Evolutionary conservation across 176 grass and related monocot genomes (phyloP).

Genomic region (Triticum dicoccoides): DNA sequence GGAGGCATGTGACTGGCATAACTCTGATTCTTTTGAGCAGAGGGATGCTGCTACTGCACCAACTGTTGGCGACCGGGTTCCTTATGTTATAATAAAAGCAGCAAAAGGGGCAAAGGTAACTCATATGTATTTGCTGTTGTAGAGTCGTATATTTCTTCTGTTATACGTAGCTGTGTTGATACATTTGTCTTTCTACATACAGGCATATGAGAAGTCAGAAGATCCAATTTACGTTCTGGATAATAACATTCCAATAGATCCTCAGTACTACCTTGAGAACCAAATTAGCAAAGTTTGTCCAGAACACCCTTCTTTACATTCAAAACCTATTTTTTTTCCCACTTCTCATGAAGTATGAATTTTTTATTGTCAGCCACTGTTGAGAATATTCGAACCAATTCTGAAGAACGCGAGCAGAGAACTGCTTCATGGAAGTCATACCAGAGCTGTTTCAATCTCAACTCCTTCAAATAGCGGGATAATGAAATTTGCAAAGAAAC

Average conservation of each 20-base stretch:
- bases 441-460: slow-evolving; percentile 90
- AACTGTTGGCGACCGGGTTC: slow-evolving; percentile 95
- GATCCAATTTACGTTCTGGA: slow-evolving; percentile 99
- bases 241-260: slow-evolving; percentile 97
- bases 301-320: slow-evolving; percentile 6
- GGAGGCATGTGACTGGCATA: not conserved
- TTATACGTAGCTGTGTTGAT: slow-evolving; percentile 24
- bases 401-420: slow-evolving; percentile 95
- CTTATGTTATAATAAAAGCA: slow-evolving; percentile 98
- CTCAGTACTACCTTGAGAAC: slow-evolving; percentile 97
- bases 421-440: slow-evolving; percentile 97
- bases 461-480: slow-evolving; percentile 97
- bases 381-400: slow-evolving; percentile 98
- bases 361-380: slow-evolving; percentile 59
- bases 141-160: not conserved
- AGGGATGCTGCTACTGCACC: slow-evolving; percentile 96
- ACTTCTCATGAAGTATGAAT: not conserved
- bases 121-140: not conserved
- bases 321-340: not conserved
- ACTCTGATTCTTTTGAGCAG: slow-evolving; percentile 54
- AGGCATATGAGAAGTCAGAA: slow-evolving; percentile 99
- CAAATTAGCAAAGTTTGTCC: slow-evolving; percentile 92
- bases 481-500: slow-evolving; percentile 97
- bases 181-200: slow-evolving; percentile 36
- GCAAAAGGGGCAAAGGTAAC: slow-evolving; percentile 92